These are phyloP conservation scores for Exophiala alcalophila DNA, from an alignment of 2,329 filamentous ascomycete genomes.

Conservation along the genomic window DNA sequence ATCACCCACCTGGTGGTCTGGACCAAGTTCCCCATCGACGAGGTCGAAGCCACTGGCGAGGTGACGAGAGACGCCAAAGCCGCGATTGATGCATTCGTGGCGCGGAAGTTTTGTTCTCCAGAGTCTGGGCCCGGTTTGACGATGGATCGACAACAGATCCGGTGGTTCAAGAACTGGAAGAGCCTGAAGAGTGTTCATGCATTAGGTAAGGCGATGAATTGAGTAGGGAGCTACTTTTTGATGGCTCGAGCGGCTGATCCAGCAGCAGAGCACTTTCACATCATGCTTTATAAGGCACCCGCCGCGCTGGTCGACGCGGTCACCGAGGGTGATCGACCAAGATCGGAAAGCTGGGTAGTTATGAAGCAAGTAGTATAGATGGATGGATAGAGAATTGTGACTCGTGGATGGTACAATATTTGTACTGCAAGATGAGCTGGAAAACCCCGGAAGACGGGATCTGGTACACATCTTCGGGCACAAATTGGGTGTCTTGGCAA, in stretches of 20 bases:
- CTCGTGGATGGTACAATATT: too few species aligned
- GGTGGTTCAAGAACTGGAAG: conserved; percentile 95
- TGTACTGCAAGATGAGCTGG: too few species aligned
- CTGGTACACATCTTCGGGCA: too few species aligned
- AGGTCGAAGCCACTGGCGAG: conserved; percentile 64
- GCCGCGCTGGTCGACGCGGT: conserved; percentile 65
- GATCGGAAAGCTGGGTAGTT: conserved; percentile 43
- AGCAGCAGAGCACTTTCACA: conserved; percentile 76
- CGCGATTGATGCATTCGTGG: conserved; percentile 69
- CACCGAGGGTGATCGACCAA: conserved; percentile 70
- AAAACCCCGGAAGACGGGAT: too few species aligned
- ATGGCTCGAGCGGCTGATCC: background rate
- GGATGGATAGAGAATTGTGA: too few species aligned
- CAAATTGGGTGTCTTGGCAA: too few species aligned
- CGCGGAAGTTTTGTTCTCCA: conserved; percentile 59
- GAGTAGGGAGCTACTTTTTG: background rate
- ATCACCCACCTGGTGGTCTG: conserved; percentile 88
- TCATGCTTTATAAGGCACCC: conserved; percentile 81
- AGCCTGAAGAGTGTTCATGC: conserved; percentile 79
- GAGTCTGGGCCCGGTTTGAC: conserved; percentile 37
- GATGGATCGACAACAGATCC: conserved; percentile 49
- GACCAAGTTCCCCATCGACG: conserved; percentile 80
- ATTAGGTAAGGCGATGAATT: conserved; percentile 43
- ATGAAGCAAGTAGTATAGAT: too few species aligned
- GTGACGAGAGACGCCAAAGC: conserved; percentile 62